phyloP scores from a whole-genome alignment of 176 grass and related monocot genomes.

The Zea luxurians region DNA sequence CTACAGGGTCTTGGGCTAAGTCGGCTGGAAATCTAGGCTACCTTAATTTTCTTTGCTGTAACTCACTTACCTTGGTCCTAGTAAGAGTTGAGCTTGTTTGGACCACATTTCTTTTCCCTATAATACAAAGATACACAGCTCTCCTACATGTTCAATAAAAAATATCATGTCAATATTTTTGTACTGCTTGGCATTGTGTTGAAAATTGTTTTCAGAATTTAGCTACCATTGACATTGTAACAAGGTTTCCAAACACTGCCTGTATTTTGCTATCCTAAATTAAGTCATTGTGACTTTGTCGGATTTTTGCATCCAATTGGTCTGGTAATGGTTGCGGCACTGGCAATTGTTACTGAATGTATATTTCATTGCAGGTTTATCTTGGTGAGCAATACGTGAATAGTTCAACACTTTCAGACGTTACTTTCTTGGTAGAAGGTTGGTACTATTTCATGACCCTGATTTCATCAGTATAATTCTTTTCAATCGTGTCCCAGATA shows the following conservation, averaged over 20 bases:
- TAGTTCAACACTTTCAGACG: conserved; percentile 91
- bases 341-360: conserved; percentile 1
- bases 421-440: conserved; percentile 99
- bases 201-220: conserved; percentile 6
- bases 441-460: conserved; percentile 33
- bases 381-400: conserved; percentile 97
- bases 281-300: not conserved
- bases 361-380: conserved; percentile 70
- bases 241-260: not conserved
- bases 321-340: not conserved
- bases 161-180: conserved; percentile 3
- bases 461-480: conserved; percentile 4
- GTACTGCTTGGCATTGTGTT: conserved; percentile 14
- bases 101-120: not conserved
- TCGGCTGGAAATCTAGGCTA: not conserved
- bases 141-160: not conserved
- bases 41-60: not conserved
- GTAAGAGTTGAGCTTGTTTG: not conserved
- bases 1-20: not conserved
- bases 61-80: not conserved
- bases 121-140: not conserved
- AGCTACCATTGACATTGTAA: not conserved
- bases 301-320: conserved; percentile 10
- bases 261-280: conserved; percentile 12
- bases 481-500: conserved; percentile 12